Evolutionary conservation across 352 stramenopile species (phyloP), one percentile per base, ranked within the genome.

Genomic region (Pilasporangium apinafurcum): DNA sequence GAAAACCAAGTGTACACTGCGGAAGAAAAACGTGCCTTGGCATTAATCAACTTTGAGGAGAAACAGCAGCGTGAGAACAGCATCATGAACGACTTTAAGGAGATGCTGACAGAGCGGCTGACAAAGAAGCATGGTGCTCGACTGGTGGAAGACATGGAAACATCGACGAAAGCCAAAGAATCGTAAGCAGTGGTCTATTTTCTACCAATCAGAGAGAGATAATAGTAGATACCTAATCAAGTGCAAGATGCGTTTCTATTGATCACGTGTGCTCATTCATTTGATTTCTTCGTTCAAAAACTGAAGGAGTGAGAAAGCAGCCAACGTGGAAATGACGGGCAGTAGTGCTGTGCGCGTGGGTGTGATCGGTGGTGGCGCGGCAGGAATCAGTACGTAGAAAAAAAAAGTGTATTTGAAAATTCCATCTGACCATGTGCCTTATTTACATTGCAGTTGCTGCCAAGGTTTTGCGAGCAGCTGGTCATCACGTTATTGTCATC

Each of bases 1-100:
- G 96, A 99, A 60, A 99, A 99, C 75, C 96, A 99, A 63, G 95
- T 99, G 46, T 99, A 98, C 73, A 97, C 88, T 41, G 96, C 96
- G 10, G 96, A 99, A 67, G 96, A 99, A 72, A 98, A 99, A 63
- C 83, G 95, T 22, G 96, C 96, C 8, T 77, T 99, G 32, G 96
- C 96, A 41, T 72, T 99, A 32, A 98, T 99, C 61, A 98, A 97
- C 53, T 96, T 98, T 56, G 96, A 99, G 65, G 95, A 99, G 67
- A 98, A 98, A 63, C 93, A 98, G 62, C 95, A 99, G 74, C 96
- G 97, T 48, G 96, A 99, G 59, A 96, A 96, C 52, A 77, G 86
- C n/a, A 80, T 99, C 50, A 88, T 99, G 86, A 89, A 92, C 65
- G 93, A 99, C 64, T 98, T 98, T 62, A 85, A 96, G 51, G 77